Percentiles rank a stretch among this genome's conserved stretches.
These are phyloP conservation scores for Kuraishia cidri DNA, from an alignment of 805 yeast genomes.

Conservation along the genomic window DNA sequence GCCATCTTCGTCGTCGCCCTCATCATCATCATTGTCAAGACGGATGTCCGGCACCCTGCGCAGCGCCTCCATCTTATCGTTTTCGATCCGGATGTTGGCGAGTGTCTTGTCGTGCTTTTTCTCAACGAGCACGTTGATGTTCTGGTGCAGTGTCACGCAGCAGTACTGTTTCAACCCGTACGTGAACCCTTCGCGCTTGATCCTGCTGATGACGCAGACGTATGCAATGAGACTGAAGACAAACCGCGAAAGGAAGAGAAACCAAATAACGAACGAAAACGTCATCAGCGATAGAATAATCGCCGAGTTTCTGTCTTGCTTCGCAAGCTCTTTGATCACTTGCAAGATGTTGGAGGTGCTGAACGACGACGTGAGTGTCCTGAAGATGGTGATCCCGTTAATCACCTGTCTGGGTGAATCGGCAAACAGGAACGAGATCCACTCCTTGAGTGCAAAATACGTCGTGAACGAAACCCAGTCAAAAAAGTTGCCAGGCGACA, in stretches of 20 bases:
- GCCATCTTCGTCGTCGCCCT: no score
- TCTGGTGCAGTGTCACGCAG: conserved; percentile 47
- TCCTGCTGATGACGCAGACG: conserved; percentile 37
- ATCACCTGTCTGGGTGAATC: conserved; percentile 86
- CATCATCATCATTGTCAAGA: not conserved
- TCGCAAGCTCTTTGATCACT: conserved; percentile 50
- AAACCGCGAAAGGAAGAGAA: conserved; percentile 51
- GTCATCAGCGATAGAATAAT: conserved; percentile 70
- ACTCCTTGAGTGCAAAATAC: conserved; percentile 57
- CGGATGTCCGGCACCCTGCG: conserved; percentile 14
- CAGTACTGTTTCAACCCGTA: conserved; percentile 50
- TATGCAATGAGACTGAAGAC: conserved; percentile 42
- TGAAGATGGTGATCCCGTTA: conserved; percentile 64
- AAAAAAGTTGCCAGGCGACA: conserved; percentile 54
- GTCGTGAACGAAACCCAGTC: conserved; percentile 64
- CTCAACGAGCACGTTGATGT: conserved; percentile 42
- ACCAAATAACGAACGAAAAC: conserved; percentile 67
- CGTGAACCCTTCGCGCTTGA: conserved; percentile 26
- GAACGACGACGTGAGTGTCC: conserved; percentile 33
- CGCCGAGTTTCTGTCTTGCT: conserved; percentile 53
- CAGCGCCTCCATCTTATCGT: conserved; percentile 11
- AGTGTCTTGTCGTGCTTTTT: conserved; percentile 23
- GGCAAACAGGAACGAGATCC: conserved; percentile 51
- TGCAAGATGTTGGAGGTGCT: conserved; percentile 26
- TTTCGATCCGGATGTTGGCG: conserved; percentile 12